Percentiles rank a stretch among this genome's conserved stretches.
Conservation (phyloP, 2,329 filamentous ascomycete species). For the Gyromitra esculenta region DNA sequence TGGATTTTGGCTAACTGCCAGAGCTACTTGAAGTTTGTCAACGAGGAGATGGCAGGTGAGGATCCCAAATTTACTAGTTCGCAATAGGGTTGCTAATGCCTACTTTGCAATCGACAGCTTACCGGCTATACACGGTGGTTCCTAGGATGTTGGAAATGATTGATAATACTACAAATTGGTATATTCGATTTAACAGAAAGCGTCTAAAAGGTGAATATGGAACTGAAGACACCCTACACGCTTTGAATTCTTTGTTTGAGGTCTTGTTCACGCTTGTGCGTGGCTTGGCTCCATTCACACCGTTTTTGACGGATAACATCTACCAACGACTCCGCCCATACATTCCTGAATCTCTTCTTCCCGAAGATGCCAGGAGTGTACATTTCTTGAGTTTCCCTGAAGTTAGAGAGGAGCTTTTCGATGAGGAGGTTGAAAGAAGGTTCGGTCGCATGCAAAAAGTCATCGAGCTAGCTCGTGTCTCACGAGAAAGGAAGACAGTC, state of each 20-base stretch:
- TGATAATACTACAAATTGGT: conserved; percentile 98
- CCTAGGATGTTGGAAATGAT: conserved; percentile 83
- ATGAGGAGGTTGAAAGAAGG: conserved; percentile 83
- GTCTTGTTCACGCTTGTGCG: conserved; percentile 88
- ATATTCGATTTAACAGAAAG: conserved; percentile 92
- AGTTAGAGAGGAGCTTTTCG: conserved; percentile 86
- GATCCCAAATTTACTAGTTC: conserved; percentile 57
- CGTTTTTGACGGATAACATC: conserved; percentile 94
- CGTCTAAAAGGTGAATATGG: conserved; percentile 90
- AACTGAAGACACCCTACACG: conserved; percentile 84
- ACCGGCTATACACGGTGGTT: conserved; percentile 89
- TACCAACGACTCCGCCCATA: conserved; percentile 83
- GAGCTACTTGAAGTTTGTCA: conserved; percentile 88
- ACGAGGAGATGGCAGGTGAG: conserved; percentile 86
- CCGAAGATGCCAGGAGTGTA: conserved; percentile 81
- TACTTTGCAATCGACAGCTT: conserved; percentile 62
- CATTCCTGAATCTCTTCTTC: conserved; percentile 76
- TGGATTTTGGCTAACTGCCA: conserved; percentile 96
- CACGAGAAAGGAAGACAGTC: conserved; percentile 83
- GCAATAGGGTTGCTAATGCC: background rate
- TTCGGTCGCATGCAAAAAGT: conserved; percentile 94
- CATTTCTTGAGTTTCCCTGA: conserved; percentile 93
- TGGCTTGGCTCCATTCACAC: conserved; percentile 91
- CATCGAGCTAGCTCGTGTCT: conserved; percentile 88
- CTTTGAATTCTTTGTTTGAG: conserved; percentile 92